Base-by-base conservation (phyloP, 2,329 filamentous ascomycete species). In the Dactylellina cionopaga region DNA sequence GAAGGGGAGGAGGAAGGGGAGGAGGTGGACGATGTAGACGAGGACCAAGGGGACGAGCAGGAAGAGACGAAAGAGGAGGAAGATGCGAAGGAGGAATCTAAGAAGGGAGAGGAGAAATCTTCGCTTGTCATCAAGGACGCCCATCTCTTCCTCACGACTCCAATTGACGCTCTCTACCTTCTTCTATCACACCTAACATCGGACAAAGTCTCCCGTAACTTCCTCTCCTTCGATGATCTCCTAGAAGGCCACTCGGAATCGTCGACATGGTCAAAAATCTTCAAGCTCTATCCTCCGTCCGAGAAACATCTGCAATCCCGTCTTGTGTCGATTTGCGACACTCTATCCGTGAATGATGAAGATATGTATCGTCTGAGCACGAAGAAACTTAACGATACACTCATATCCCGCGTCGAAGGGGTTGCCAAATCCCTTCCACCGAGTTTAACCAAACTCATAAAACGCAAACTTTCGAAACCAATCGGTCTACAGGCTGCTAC, bases 161-260 rank as follows among this genome's bases (percentile, higher is more conserved):
- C 88, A 1, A 83, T 96, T 60, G 95, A 99, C 79, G 86, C 91
- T 3, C 78, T 97, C 2, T 98, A 98, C 81, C 83, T 98, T 54
- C 79, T 96, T 2, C 83, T 98, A 0, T 90, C 94, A 0, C 85
- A 88, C 2, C 84, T 98, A 1, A 81, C 83, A 80, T 86, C 52
- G 79, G 71, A 77, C 76, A 56, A 75, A 75, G 22, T 78, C 82
- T 7, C 62, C n/a, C 60, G 69, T 15, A 74, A 74, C 41, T 84
- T 83, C 76, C 82, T 84, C 71, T 81, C 83, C 5, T 75, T 83
- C 10, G 83, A 84, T 69, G 83, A 84, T 75, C 81, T 84, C 41
- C 79, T 84, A 46, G 83, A 84, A 70, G 80, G 80, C 13, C 80
- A 81, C 25, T 79, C 81, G 29, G 80, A 81, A 22, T 76, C 81